Conservation (phyloP, 495 filamentous ascomycete species). For the Immersiella caudata region DNA sequence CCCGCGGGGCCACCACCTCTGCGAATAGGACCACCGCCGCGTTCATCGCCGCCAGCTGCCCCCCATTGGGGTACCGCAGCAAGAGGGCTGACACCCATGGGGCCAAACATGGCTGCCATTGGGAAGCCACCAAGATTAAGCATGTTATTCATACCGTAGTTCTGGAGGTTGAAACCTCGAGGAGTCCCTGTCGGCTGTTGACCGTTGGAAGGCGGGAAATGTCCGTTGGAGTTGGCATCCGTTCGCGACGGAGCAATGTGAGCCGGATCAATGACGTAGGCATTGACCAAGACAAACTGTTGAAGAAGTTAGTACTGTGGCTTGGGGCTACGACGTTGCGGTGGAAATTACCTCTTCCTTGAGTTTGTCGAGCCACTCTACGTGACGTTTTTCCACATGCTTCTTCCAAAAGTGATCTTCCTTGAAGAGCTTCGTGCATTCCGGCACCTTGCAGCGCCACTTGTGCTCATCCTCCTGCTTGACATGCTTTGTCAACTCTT, state of each 20-base stretch:
- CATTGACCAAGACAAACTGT: constrained; percentile 84
- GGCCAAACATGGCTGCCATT: constrained; percentile 52
- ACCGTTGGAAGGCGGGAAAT: constrained; percentile 79
- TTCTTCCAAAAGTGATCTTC: constrained; percentile 96
- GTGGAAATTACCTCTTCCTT: constrained; percentile 72
- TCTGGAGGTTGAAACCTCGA: constrained; percentile 85
- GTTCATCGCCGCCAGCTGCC: constrained; percentile 46
- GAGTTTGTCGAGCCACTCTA: constrained; percentile 81
- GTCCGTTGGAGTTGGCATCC: constrained; percentile 96
- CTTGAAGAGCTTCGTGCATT: constrained; percentile 97
- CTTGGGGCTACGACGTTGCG: neutral
- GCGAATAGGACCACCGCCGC: constrained; percentile 51
- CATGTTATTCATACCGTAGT: constrained; percentile 59
- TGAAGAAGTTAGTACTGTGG: constrained; percentile 28
- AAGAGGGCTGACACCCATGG: constrained; percentile 53
- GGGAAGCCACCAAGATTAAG: constrained; percentile 56
- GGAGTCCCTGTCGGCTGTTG: constrained; percentile 81
- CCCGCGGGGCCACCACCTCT: constrained; percentile 44
- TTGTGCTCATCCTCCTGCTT: constrained; percentile 98
- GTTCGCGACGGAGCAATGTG: constrained; percentile 90
- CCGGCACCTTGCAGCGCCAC: constrained; percentile 92
- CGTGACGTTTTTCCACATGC: constrained; percentile 94
- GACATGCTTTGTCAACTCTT: constrained; percentile 83
- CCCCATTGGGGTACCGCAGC: constrained; percentile 49
- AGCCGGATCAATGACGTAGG: constrained; percentile 89